Conservation (phyloP, 208 protist species). For the Angomonas ambiguus region DNA sequence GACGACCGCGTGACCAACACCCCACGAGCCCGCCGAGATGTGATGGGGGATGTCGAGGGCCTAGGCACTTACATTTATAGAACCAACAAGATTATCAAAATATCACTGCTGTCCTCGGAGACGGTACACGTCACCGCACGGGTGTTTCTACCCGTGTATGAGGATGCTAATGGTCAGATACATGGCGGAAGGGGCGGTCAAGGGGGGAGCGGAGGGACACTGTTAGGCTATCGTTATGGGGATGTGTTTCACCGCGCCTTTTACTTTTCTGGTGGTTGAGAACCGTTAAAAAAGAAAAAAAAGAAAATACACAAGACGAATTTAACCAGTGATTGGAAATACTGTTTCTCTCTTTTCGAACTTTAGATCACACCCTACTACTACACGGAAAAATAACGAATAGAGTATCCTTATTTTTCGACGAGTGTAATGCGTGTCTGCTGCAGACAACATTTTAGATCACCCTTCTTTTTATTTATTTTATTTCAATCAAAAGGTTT, state of each 20-base stretch:
- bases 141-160: constrained; percentile 61
- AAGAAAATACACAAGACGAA: constrained; percentile 3
- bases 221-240: constrained; percentile 66
- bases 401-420: not conserved
- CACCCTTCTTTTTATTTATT: constrained; percentile 5
- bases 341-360: not conserved
- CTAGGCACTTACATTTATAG: constrained; percentile 60
- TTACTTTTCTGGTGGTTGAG: constrained; percentile 19
- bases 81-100: constrained; percentile 41
- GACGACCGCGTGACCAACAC: constrained; percentile 8
- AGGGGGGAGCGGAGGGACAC: constrained; percentile 26
- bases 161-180: constrained; percentile 10
- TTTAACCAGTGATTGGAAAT: not conserved
- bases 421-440: not conserved
- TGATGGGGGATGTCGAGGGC: constrained; percentile 29
- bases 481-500: not conserved
- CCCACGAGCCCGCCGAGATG: not conserved
- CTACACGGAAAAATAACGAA: no score
- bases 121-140: constrained; percentile 67
- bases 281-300: not conserved
- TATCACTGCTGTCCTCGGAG: constrained; percentile 56
- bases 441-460: not conserved
- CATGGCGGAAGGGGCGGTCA: constrained; percentile 21
- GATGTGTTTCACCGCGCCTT: constrained; percentile 68
- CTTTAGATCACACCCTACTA: no score